Conservation (phyloP, 2,329 filamentous ascomycete species). For the Claviceps africana region DNA sequence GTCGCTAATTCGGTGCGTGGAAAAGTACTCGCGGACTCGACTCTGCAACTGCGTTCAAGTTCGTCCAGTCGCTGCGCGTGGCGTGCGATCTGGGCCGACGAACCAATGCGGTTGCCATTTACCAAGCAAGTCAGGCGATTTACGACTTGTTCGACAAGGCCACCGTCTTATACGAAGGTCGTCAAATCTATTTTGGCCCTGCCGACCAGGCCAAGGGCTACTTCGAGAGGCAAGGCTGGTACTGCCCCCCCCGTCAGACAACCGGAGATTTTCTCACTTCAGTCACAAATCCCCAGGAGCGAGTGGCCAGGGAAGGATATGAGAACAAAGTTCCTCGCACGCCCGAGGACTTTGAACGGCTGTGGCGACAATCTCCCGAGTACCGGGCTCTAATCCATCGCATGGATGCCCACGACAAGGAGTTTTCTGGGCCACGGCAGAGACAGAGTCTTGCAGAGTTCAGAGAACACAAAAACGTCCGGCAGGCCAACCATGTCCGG, state of each 20-base stretch:
- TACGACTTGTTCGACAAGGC: slow-evolving; percentile 66
- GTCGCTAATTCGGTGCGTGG: neutral
- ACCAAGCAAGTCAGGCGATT: slow-evolving; percentile 56
- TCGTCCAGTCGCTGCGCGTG: slow-evolving; percentile 51
- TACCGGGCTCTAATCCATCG: slow-evolving; percentile 28
- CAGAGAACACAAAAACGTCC: slow-evolving; percentile 32
- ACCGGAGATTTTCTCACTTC: slow-evolving; percentile 58
- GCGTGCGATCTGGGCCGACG: slow-evolving; percentile 49
- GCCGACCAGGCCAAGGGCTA: slow-evolving; percentile 44
- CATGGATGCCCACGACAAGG: slow-evolving; percentile 34
- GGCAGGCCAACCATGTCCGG: slow-evolving; percentile 39
- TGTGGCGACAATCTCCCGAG: slow-evolving; percentile 32
- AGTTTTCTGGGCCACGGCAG: slow-evolving; percentile 28
- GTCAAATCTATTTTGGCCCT: slow-evolving; percentile 63
- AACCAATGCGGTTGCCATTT: slow-evolving; percentile 54
- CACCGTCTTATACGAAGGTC: slow-evolving; percentile 60
- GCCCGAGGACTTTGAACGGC: slow-evolving; percentile 50
- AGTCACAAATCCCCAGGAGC: slow-evolving; percentile 50
- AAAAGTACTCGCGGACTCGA: slow-evolving; percentile 54
- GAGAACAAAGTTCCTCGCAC: slow-evolving; percentile 51
- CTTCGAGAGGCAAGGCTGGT: slow-evolving; percentile 56
- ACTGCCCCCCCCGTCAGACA: slow-evolving; percentile 52
- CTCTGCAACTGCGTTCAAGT: slow-evolving; percentile 58
- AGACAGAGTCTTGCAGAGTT: slow-evolving; percentile 25
- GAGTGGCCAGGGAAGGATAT: slow-evolving; percentile 40